phyloP scores from a whole-genome alignment of 345 rosid genomes.

The Eucalyptus shirleyi region DNA sequence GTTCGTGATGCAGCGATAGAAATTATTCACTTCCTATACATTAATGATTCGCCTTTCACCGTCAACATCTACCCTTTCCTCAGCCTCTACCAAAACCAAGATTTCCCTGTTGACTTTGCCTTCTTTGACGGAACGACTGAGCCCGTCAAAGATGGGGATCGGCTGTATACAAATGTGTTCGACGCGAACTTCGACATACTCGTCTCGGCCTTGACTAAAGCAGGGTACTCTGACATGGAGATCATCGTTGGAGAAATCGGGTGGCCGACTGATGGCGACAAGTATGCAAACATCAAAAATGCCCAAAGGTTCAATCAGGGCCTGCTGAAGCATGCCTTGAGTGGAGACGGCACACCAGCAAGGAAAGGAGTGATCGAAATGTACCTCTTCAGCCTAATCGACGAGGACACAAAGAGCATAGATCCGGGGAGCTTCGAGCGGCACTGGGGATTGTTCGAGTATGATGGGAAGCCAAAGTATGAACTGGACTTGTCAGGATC shows the following conservation, averaged over 20 bases:
- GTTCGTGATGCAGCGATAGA: conserved; percentile 35
- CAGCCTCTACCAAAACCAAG: conserved; percentile 48
- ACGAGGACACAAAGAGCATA: conserved; percentile 55
- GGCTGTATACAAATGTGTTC: conserved; percentile 50
- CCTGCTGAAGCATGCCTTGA: conserved; percentile 29
- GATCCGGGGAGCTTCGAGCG: conserved; percentile 62
- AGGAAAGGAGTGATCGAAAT: conserved; percentile 35
- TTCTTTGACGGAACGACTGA: conserved; percentile 48
- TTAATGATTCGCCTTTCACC: conserved; percentile 48
- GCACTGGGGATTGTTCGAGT: conserved; percentile 66
- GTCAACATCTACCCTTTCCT: conserved; percentile 81
- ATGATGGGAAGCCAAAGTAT: conserved; percentile 58
- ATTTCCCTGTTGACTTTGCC: conserved; percentile 63
- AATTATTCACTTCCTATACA: conserved; percentile 42
- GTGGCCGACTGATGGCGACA: conserved; percentile 79
- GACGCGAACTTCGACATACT: conserved; percentile 76
- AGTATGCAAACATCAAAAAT: conserved; percentile 26
- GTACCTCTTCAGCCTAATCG: conserved; percentile 55
- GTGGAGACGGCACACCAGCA: conserved; percentile 58
- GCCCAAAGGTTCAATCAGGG: conserved; percentile 67
- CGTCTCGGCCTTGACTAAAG: conserved; percentile 39
- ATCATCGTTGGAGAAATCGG: conserved; percentile 72
- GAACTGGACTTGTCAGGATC: conserved; percentile 38
- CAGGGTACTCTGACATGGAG: conserved; percentile 51
- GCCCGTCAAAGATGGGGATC: conserved; percentile 45